Percentiles rank a stretch among this genome's conserved stretches.
phyloP scores from a whole-genome alignment of 768 basidiomycete genomes.

The Cubamyces lactineus region DNA sequence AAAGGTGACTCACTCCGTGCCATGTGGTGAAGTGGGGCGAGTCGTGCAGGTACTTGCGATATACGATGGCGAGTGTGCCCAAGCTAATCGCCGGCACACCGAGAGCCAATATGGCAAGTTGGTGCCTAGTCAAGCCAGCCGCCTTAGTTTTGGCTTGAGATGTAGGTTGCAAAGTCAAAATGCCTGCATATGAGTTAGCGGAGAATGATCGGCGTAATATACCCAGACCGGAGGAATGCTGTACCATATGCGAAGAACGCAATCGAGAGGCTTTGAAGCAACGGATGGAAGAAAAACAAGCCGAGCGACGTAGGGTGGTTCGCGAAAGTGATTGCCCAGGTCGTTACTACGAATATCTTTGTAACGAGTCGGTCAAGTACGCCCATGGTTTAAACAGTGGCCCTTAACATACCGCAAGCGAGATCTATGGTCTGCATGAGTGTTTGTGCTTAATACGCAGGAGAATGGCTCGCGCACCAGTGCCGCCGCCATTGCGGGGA shows the following conservation, averaged over 20 bases:
- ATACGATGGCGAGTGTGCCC: constrained; percentile 64
- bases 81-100: constrained; percentile 61
- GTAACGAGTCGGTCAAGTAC: neutral
- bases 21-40: constrained; percentile 68
- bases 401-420: neutral
- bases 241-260: constrained; percentile 46
- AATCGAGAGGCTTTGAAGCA: constrained; percentile 41
- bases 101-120: constrained; percentile 56
- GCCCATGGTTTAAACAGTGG: no score
- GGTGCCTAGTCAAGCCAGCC: constrained; percentile 71
- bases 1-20: constrained; percentile 64
- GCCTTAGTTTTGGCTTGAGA: constrained; percentile 65
- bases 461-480: constrained; percentile 38
- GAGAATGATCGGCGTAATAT: neutral
- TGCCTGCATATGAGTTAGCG: constrained; percentile 50
- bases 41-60: constrained; percentile 57
- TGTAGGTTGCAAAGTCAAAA: constrained; percentile 77
- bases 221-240: neutral
- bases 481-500: constrained; percentile 37
- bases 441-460: neutral
- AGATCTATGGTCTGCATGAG: neutral
- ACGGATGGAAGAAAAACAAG: constrained; percentile 48
- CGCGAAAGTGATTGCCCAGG: constrained; percentile 34
- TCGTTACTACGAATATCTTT: constrained; percentile 31
- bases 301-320: constrained; percentile 32